Base-by-base conservation (phyloP, 2,329 filamentous ascomycete species). In the Trichoderma koningii region DNA sequence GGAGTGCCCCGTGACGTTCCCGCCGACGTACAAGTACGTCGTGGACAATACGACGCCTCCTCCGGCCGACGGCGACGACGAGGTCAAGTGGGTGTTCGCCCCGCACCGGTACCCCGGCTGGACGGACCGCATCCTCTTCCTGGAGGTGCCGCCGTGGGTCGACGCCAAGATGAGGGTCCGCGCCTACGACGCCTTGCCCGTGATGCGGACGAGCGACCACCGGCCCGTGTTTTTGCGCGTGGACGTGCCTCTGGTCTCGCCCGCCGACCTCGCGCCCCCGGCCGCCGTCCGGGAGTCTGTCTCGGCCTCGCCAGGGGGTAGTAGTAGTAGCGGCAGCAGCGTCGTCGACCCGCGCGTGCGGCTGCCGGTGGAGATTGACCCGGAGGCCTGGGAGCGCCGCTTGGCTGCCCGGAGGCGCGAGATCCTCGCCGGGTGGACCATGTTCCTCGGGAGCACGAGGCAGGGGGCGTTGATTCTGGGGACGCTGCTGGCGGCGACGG, bases 11-110 rank as follows among this genome's bases (percentile, higher is more conserved):
- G 87, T 98, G 66, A 77, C 76, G 4, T 99, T 98, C 72, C 90
- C 93, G 1, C 95, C 95, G 0, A 97, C 95, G 0, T 99, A 99
- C 82, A 99, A 99, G 77, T 96, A 95, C 75, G 82, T 83, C 41
- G 76, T 83, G 41, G 69, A 66, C 68, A 75, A 59, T 53, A 72
- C 76, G 52, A 50, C 51, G 23, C 41, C 10, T 23, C 34, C 51
- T 10, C 21, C 42, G 15, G 71, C 70, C 0, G 21, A 12, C 30
- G 56, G 30, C 21, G 71, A 72, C 60, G 72, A 75, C 30, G 73
- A 78, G 3, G 76, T 83, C 4, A 78, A 80, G 12, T 94, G 90
- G 88, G 78, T 81, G 38, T 97, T 93, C 85, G 91, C 93, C 7
- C 81, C 82, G 65, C 91, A 96, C 74, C 88, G 95, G 52, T 96